Evolutionary conservation across 257 asterid species (phyloP).

Genomic region (Gentiana straminea): DNA sequence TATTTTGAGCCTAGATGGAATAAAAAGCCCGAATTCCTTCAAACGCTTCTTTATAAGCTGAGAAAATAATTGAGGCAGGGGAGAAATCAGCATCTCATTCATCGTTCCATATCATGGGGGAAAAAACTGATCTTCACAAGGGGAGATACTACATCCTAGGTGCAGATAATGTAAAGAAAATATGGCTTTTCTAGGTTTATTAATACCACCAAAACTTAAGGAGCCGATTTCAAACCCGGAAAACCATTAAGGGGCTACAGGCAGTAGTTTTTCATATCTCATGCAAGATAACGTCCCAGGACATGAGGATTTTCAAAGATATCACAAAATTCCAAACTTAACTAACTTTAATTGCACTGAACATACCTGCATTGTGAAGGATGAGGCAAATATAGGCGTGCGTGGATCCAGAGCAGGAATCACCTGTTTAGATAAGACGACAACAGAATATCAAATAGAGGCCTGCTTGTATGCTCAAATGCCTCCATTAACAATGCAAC

Average conservation of each 20-base stretch:
- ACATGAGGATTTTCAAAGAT: no score
- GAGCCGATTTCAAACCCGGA: no score
- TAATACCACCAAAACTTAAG: no score
- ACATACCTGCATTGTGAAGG: constrained; percentile 97
- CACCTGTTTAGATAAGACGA: constrained; percentile 40
- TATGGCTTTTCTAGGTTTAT: no score
- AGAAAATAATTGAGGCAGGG: neutral
- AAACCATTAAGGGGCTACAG: neutral
- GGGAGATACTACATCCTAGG: no score
- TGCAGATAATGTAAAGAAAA: no score
- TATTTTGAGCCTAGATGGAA: constrained; percentile 86
- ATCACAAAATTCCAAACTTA: no score
- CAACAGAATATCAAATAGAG: neutral
- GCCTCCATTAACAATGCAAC: neutral
- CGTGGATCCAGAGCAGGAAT: constrained; percentile 89
- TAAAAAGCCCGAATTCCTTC: constrained; percentile 90
- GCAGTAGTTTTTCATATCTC: neutral
- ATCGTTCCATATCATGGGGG: neutral
- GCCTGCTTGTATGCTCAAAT: neutral
- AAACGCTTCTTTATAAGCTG: constrained; percentile 94
- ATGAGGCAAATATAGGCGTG: constrained; percentile 92
- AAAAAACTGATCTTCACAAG: no score
- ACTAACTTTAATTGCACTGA: constrained; percentile 2
- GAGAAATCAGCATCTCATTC: no score
- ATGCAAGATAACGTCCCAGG: neutral